Percentiles rank a stretch among this genome's conserved stretches.
Evolutionary conservation across 1,284 basidiomycete species (phyloP).

Genomic region (Tylopilus sp.): DNA sequence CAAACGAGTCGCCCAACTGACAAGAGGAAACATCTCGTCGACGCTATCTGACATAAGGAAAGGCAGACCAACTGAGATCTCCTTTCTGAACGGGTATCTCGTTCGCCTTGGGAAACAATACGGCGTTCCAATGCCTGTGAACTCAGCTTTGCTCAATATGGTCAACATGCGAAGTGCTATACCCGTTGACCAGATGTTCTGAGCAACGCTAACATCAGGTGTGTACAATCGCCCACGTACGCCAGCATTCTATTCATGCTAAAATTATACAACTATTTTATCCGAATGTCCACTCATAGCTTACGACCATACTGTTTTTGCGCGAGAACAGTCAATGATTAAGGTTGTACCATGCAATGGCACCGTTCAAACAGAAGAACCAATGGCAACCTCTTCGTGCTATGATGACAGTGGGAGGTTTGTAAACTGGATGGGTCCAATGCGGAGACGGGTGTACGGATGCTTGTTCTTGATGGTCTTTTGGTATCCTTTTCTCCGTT

Average conservation of each 20-base stretch:
- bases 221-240: conserved; percentile 1
- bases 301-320: background rate
- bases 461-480: conserved; percentile 87
- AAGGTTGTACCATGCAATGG: conserved; percentile 4
- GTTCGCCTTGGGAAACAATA: conserved; percentile 60
- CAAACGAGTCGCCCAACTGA: conserved; percentile 51
- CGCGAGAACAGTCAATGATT: background rate
- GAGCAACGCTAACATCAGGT: conserved; percentile 1
- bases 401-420: conserved; percentile 22
- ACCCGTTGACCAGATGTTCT: conserved; percentile 43
- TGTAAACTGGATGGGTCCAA: conserved; percentile 61
- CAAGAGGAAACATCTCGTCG: conserved; percentile 68
- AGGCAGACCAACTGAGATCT: conserved; percentile 68
- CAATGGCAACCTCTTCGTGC: background rate
- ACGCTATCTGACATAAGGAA: conserved; percentile 70
- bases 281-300: background rate
- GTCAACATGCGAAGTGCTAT: conserved; percentile 47
- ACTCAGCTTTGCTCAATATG: conserved; percentile 59
- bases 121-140: conserved; percentile 60
- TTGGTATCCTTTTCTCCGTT: conserved; percentile 93
- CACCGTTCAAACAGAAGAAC: background rate
- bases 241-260: conserved; percentile 1
- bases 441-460: conserved; percentile 86
- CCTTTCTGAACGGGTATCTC: conserved; percentile 87
- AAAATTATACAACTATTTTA: background rate